phyloP scores from a whole-genome alignment of 441 rosid genomes.

The Capsella rubella region DNA sequence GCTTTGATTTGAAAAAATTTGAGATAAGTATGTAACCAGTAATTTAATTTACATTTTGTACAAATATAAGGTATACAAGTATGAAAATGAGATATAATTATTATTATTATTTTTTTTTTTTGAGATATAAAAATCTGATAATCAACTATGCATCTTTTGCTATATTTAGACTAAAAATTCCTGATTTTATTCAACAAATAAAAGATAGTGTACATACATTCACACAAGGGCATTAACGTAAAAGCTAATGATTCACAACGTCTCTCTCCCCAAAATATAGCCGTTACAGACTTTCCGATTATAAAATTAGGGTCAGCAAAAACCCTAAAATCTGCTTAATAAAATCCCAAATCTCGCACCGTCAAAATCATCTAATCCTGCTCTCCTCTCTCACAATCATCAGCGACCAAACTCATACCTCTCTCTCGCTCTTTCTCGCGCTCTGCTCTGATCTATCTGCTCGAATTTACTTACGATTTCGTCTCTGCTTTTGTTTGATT shows the following conservation, averaged over 20 bases:
- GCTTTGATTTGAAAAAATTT: background rate
- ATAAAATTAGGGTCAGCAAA: background rate
- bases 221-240: background rate
- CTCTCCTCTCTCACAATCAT: constrained; percentile 13
- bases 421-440: background rate
- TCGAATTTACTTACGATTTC: constrained; percentile 12
- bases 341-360: constrained; percentile 4
- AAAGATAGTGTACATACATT: background rate
- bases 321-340: constrained; percentile 30
- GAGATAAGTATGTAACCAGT: background rate
- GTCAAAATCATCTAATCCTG: constrained; percentile 24
- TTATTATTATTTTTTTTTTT: too few relatives aligned
- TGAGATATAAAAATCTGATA: background rate
- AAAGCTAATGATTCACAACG: background rate
- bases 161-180: background rate
- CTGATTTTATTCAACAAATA: background rate
- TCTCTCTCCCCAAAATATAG: constrained; percentile 12
- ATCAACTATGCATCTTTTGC: background rate
- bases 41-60: too few relatives aligned
- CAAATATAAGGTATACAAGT: too few relatives aligned
- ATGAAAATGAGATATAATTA: too few relatives aligned
- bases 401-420: constrained; percentile 21
- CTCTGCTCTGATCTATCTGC: constrained; percentile 17
- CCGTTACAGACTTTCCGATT: constrained; percentile 32
- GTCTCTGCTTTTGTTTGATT: constrained; percentile 22